Evolutionary conservation across 1,139 yeast species (phyloP).

Genomic region (Pichia norvegensis): DNA sequence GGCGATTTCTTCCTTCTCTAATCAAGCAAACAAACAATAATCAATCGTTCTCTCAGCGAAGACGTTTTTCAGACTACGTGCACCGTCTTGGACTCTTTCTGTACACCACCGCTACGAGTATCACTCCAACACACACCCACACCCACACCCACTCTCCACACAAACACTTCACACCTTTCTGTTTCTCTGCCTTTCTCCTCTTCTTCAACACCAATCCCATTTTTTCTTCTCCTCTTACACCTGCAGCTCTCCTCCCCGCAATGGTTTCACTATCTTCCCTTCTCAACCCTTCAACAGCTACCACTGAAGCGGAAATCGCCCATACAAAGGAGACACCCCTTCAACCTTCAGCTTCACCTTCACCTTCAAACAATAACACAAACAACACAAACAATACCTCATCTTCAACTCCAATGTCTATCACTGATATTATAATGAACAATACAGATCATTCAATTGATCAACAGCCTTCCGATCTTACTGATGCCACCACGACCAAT

Average conservation of each 20-base stretch:
- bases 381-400: too few relatives aligned
- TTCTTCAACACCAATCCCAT: not conserved
- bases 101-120: too few relatives aligned
- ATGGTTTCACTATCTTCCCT: conserved; percentile 13
- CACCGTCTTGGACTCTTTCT: too few relatives aligned
- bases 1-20: too few relatives aligned
- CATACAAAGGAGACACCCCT: not conserved
- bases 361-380: conserved; percentile 4
- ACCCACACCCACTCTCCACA: not conserved
- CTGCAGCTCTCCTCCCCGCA: not conserved
- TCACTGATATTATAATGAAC: conserved; percentile 9
- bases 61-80: too few relatives aligned
- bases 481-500: not conserved
- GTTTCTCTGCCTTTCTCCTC: not conserved
- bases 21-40: too few relatives aligned
- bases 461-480: not conserved
- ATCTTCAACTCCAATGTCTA: conserved; percentile 12
- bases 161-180: not conserved
- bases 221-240: too few relatives aligned
- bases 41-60: too few relatives aligned
- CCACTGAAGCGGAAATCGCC: not conserved
- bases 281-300: conserved; percentile 8
- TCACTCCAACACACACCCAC: not conserved
- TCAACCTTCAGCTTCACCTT: not conserved
- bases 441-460: not conserved